Evolutionary conservation across 306 rosid genomes (phyloP).

Genomic region (Casuarina glauca): DNA sequence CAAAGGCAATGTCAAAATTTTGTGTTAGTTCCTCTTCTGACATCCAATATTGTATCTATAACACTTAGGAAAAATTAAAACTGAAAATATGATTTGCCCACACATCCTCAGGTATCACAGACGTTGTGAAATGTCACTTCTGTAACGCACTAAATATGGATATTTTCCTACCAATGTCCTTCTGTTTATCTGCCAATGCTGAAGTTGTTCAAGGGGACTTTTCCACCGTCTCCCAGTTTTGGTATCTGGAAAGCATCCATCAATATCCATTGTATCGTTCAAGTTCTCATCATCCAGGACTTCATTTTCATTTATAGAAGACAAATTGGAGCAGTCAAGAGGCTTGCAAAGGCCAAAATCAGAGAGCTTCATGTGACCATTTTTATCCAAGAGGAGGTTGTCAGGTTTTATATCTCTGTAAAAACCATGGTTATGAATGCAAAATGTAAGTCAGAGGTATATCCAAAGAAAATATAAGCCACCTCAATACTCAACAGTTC

Average conservation of each 20-base stretch:
- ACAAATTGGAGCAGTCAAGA: conserved; percentile 55
- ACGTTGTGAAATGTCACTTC: not conserved
- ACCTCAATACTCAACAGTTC: not conserved
- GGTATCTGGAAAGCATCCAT: conserved; percentile 32
- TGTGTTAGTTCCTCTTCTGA: not conserved
- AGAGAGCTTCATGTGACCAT: conserved; percentile 63
- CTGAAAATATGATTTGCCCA: not conserved
- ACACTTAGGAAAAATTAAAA: not conserved
- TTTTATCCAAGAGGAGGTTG: conserved; percentile 54
- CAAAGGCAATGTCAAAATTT: not conserved
- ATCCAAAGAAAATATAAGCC: not conserved
- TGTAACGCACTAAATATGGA: conserved; percentile 1
- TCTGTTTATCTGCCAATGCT: conserved; percentile 63
- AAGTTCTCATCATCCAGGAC: conserved; percentile 48
- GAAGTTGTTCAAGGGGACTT: conserved; percentile 58
- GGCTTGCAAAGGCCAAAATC: conserved; percentile 71
- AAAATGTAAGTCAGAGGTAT: conserved; percentile 7
- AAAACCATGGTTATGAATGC: conserved; percentile 2
- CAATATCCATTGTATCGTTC: conserved; percentile 43
- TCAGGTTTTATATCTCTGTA: conserved; percentile 65
- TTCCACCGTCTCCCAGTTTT: conserved; percentile 56
- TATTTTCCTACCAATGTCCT: conserved; percentile 47
- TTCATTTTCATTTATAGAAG: conserved; percentile 54
- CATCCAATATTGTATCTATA: not conserved
- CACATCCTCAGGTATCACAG: not conserved